These are phyloP conservation scores for Ustilago nuda DNA, from an alignment of 1,284 basidiomycete genomes.

Conservation along the genomic window DNA sequence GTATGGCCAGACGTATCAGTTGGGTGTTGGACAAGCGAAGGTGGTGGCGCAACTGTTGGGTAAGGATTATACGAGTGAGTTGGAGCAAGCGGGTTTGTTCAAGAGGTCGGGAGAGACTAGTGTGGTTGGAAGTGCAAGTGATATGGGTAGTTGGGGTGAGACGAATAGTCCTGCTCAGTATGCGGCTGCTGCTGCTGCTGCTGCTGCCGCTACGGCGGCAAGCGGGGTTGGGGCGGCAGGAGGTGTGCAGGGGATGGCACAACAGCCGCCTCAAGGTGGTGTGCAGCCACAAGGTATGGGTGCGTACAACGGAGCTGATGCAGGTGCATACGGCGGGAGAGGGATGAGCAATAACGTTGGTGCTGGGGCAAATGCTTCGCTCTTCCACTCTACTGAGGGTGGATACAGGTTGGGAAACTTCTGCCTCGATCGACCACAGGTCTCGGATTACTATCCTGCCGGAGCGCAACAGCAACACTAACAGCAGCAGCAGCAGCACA, in stretches of 20 bases:
- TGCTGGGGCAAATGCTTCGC: slow-evolving; percentile 6
- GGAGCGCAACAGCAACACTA: slow-evolving; percentile 1
- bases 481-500: slow-evolving; percentile 3
- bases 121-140: slow-evolving; percentile 23
- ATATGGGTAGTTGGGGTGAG: slow-evolving; percentile 23
- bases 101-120: slow-evolving; percentile 28
- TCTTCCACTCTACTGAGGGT: slow-evolving; percentile 30
- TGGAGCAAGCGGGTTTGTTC: slow-evolving; percentile 43
- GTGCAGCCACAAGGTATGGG: background rate
- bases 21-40: slow-evolving; percentile 48
- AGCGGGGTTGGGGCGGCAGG: background rate
- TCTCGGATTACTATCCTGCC: slow-evolving; percentile 19
- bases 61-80: slow-evolving; percentile 44
- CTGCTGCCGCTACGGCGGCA: background rate
- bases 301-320: background rate
- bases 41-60: slow-evolving; percentile 50
- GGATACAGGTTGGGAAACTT: slow-evolving; percentile 38
- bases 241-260: slow-evolving; percentile 1
- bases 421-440: slow-evolving; percentile 17
- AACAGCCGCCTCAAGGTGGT: slow-evolving; percentile 10
- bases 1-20: slow-evolving; percentile 49
- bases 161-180: slow-evolving; percentile 16
- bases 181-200: slow-evolving; percentile 13
- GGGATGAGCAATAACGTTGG: slow-evolving; percentile 9
- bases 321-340: background rate